phyloP scores from a whole-genome alignment of 371 early-diverging fungal genomes.

The Cladochytrium tenue region DNA sequence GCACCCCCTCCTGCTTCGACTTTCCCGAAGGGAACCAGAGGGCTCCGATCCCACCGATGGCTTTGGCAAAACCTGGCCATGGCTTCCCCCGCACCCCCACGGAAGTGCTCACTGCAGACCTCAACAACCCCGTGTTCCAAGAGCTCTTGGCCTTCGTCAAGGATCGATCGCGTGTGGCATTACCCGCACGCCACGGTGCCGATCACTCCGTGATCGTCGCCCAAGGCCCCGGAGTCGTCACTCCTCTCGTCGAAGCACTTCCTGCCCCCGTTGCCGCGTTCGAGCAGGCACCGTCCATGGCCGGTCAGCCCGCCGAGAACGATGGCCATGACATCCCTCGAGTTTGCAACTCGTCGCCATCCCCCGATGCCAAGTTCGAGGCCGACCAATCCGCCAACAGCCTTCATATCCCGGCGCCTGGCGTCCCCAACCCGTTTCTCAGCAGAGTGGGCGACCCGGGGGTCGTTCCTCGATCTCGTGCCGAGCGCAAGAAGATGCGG shows the following conservation, averaged over 20 bases:
- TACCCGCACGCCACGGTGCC: background rate
- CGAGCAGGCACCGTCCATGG: background rate
- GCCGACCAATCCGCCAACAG: background rate
- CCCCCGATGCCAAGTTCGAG: background rate
- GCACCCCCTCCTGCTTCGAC: too few relatives aligned
- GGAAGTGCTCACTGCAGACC: background rate
- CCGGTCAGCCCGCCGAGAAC: background rate
- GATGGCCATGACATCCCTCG: background rate
- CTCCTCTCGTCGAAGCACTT: background rate
- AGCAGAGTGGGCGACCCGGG: background rate
- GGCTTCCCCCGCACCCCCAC: background rate
- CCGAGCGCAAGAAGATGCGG: background rate
- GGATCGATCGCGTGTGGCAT: background rate
- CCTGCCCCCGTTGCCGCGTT: background rate
- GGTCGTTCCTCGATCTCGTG: background rate
- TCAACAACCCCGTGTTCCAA: background rate
- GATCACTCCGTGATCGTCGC: too few relatives aligned
- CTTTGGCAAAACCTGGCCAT: background rate
- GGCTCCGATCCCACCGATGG: background rate
- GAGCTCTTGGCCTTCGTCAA: background rate
- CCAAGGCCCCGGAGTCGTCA: too few relatives aligned
- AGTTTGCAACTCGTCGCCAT: background rate
- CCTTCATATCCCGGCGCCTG: background rate
- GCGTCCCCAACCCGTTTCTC: background rate
- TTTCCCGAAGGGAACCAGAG: background rate